Evolutionary conservation across 257 asterid genomes (phyloP).

Genomic region (Leptodermis oblonga): DNA sequence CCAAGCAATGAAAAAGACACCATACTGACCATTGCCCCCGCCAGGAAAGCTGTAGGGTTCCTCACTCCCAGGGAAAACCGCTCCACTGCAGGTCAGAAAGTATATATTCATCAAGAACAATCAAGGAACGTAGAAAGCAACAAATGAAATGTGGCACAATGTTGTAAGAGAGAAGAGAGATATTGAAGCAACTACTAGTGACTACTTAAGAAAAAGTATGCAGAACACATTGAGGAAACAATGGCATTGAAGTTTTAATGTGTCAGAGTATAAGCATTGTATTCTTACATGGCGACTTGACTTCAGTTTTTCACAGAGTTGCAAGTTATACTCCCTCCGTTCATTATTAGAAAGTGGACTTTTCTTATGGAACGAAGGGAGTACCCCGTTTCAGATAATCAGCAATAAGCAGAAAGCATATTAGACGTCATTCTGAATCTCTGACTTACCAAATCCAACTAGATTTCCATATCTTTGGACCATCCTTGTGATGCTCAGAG

Average conservation of each 20-base stretch:
- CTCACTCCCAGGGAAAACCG: conserved; percentile 84
- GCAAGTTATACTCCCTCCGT: no score
- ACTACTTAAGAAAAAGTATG: neutral
- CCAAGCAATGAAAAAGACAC: conserved; percentile 11
- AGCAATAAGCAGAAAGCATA: neutral
- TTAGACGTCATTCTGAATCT: conserved; percentile 23
- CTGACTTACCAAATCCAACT: conserved; percentile 77
- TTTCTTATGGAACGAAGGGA: no score
- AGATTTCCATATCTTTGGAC: conserved; percentile 79
- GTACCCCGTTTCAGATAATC: no score
- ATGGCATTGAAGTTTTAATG: neutral
- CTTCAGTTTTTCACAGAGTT: neutral
- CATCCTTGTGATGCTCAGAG: conserved; percentile 40
- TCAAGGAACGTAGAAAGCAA: neutral
- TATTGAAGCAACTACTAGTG: neutral
- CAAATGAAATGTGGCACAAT: conserved; percentile 1
- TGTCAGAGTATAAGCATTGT: neutral
- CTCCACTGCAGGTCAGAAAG: conserved; percentile 58
- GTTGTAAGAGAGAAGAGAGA: neutral
- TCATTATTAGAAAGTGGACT: no score
- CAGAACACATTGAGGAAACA: neutral
- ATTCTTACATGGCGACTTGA: neutral
- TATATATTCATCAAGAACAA: conserved; percentile 18
- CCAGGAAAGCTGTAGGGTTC: conserved; percentile 87
- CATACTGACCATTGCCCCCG: conserved; percentile 76